Evolutionary conservation across 1,139 yeast species (phyloP).

Genomic region (Suhomyces ambrosiae): DNA sequence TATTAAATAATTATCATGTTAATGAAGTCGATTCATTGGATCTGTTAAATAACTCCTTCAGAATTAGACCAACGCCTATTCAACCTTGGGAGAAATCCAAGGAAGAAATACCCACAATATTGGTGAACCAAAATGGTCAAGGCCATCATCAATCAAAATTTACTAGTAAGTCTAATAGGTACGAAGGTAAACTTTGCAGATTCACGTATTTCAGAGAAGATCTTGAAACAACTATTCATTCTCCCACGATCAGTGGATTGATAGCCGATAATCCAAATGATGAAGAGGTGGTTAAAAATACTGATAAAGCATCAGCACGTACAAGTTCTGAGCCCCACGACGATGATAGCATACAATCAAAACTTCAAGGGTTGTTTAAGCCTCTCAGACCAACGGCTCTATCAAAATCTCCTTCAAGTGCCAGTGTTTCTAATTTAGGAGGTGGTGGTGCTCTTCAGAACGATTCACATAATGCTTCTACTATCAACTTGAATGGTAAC

Average conservation of each 20-base stretch:
- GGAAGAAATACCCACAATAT: constrained; percentile 35
- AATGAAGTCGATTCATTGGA: constrained; percentile 65
- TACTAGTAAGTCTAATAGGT: constrained; percentile 25
- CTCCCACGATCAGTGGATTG: constrained; percentile 85
- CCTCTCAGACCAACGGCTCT: constrained; percentile 25
- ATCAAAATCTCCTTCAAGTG: constrained; percentile 17
- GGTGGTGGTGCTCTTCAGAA: constrained; percentile 1
- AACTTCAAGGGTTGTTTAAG: constrained; percentile 34
- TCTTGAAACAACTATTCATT: constrained; percentile 82
- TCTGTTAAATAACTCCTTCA: constrained; percentile 43
- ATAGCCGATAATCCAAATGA: constrained; percentile 24
- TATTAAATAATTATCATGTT: constrained; percentile 44
- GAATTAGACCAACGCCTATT: constrained; percentile 73
- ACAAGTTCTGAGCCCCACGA: constrained; percentile 7
- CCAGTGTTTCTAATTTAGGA: constrained; percentile 13
- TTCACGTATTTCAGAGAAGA: constrained; percentile 94
- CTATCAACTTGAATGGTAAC: constrained; percentile 8
- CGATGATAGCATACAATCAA: constrained; percentile 16
- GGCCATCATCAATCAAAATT: constrained; percentile 9
- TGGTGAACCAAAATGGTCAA: constrained; percentile 20
- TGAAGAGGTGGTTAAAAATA: constrained; percentile 8
- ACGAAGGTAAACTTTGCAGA: constrained; percentile 43
- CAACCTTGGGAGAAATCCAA: constrained; percentile 71
- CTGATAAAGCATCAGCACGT: background rate
- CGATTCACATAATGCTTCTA: constrained; percentile 6